Evolutionary conservation across 495 filamentous ascomycete genomes (phyloP), one percentile per base, ranked within the genome.

Genomic region (Hypoxylon fuscum): DNA sequence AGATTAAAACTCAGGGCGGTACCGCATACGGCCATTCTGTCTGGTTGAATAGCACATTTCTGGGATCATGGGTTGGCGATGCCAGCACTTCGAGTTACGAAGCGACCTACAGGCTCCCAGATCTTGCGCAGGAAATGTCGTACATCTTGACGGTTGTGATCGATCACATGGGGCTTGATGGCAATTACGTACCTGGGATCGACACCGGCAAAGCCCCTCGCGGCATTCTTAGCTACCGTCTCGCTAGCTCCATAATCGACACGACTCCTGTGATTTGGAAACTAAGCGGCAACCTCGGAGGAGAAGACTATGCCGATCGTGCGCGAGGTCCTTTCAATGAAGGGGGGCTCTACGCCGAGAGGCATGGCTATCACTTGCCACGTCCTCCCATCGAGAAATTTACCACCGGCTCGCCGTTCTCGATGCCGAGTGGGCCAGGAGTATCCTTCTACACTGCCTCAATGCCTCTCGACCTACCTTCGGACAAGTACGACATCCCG

Each of bases 291-390:
- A 93, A 94, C 56, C 74, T 92, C 5, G 86, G 85, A 21, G 90
- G 90, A 15, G 90, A 92, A 62, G 72, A 86, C 42, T 92, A 90
- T 69, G 35, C 63, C 2, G 90, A 94, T 62, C 76, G 78, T 12
- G 71, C 75, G 1, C 84, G 89, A 35, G 90, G 90, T 11, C 90
- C 89, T 5, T 70, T 92, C 20, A 94, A 94, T 66, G 90, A 93
- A 70, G 90, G 90, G 23, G 88, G 85, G 2, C 70, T 91, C 15
- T 91, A 78, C 59, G 83, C 83, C 22, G 90, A 92, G 66, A 78
- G 90, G 17, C 82, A 88, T 55, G 90, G 90, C 3, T 89, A 78
- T 68, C 87, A 90, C 66, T 81, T 87, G 21, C 88, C 89, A 0
- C 69, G 76, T n/a, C 82, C 87, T 2, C 86, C 88, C 5, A 79